These are phyloP conservation scores for Saccharomycopsis sp. DNA, from an alignment of 805 yeast species.

Conservation along the genomic window DNA sequence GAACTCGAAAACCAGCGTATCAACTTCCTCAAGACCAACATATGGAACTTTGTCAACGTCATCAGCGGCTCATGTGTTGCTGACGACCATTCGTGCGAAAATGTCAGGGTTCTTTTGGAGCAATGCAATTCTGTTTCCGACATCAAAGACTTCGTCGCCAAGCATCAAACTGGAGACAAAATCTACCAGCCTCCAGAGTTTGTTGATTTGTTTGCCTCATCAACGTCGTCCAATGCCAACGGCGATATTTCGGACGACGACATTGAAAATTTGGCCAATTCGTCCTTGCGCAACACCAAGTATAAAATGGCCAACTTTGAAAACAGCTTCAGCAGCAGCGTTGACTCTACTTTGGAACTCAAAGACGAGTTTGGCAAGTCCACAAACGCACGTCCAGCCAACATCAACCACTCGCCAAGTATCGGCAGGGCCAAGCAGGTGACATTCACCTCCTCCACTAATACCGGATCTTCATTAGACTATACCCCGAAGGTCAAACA, in stretches of 20 bases:
- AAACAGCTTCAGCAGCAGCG: slow-evolving; percentile 18
- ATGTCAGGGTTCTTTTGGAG: slow-evolving; percentile 60
- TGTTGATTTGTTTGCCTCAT: slow-evolving; percentile 39
- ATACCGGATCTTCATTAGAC: slow-evolving; percentile 9
- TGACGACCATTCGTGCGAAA: slow-evolving; percentile 72
- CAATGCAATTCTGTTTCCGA: slow-evolving; percentile 59
- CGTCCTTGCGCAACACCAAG: neutral
- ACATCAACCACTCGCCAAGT: neutral
- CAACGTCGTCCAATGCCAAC: neutral
- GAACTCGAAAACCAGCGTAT: slow-evolving; percentile 66
- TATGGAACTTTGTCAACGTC: slow-evolving; percentile 75
- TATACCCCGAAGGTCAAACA: slow-evolving; percentile 4
- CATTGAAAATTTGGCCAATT: neutral
- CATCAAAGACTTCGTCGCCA: slow-evolving; percentile 34
- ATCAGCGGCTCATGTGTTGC: slow-evolving; percentile 71
- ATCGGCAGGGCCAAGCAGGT: slow-evolving; percentile 6
- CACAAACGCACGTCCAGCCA: neutral
- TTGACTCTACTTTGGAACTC: neutral
- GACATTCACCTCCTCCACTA: slow-evolving; percentile 16
- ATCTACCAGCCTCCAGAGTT: slow-evolving; percentile 55
- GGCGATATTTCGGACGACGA: neutral
- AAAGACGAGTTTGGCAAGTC: neutral
- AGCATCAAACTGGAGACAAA: slow-evolving; percentile 48
- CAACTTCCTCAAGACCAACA: slow-evolving; percentile 57
- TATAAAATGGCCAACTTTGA: slow-evolving; percentile 15